Percentiles rank a stretch among this genome's conserved stretches.
These are phyloP conservation scores for Rhodotorula taiwanensis DNA, from an alignment of 768 basidiomycete species.

Conservation along the genomic window DNA sequence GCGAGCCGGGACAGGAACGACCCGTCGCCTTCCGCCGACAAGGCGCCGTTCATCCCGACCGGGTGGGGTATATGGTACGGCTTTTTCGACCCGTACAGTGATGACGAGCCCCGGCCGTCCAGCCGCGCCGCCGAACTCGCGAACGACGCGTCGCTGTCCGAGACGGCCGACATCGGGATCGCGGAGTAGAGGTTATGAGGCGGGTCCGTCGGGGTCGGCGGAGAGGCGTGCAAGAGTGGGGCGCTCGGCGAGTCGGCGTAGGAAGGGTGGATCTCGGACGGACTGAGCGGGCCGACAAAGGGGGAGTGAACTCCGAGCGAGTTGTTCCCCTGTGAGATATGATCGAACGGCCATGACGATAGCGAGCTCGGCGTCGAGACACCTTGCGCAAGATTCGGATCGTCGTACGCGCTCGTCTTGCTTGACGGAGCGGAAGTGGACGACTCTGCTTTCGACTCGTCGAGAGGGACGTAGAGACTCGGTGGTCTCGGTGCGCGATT, in stretches of 20 bases:
- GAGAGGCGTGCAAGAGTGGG: not conserved
- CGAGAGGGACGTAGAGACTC: conserved; percentile 31
- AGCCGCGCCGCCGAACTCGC: conserved; percentile 13
- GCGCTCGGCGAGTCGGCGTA: conserved; percentile 17
- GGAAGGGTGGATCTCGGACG: conserved; percentile 32
- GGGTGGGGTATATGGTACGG: not conserved
- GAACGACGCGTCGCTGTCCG: conserved; percentile 1
- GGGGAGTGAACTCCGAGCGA: not conserved
- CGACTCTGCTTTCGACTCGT: not conserved
- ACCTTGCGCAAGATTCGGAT: too few relatives aligned
- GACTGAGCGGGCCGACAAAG: conserved; percentile 5
- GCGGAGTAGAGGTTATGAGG: conserved; percentile 18
- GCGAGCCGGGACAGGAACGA: conserved; percentile 14
- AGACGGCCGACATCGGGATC: conserved; percentile 9
- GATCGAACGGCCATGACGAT: conserved; percentile 27
- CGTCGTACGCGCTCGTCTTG: not conserved
- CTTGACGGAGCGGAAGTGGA: not conserved
- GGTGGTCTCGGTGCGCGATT: conserved; percentile 15
- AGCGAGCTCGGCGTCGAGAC: not conserved
- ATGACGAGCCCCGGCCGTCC: not conserved
- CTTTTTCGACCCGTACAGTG: conserved; percentile 1
- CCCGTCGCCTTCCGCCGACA: conserved; percentile 10
- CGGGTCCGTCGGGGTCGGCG: not conserved
- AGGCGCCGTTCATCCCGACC: not conserved
- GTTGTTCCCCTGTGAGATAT: not conserved